Base-by-base conservation (phyloP, 805 yeast species). In the Candida jianshihensis region DNA sequence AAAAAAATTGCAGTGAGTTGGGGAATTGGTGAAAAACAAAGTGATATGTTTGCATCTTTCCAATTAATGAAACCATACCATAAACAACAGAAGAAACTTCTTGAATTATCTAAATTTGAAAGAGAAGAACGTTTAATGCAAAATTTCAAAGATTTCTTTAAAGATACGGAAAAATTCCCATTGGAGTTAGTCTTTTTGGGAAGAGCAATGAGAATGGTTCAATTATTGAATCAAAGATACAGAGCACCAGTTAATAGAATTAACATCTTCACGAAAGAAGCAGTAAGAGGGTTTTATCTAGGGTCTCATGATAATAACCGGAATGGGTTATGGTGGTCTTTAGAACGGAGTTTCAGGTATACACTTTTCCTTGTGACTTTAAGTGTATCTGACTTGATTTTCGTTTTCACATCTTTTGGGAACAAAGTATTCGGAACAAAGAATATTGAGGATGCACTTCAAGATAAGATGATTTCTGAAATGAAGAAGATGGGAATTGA, bases 241-340 rank as follows among this genome's bases (percentile, higher is more conserved):
- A 85, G 81, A 4, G 73, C 86, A 13, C 90, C 89, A 0, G 80
- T 81, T n/a, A 83, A 83, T 53, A 65, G 92, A 39, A 59, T 83
- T 45, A 78, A 76, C 39, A 51, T 79, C 20, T 62, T 83, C 36
- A 83, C 84, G 0, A 57, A 63, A 13, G 77, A 74, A 47, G 85
- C 86, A 1, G 49, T 53, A 12, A 46, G 38, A n/a, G 56, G 56
- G 3, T 51, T 20, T 25, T 53, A 51, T 24, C 25, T 53, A 14
- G 47, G 43, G n/a, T n/a, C n/a, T 25, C 36, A 44, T 14, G 18
- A 26, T 16, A n/a, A n/a, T n/a, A n/a, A n/a, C n/a, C n/a, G n/a
- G 18, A 19, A 21, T 5, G 24, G 36, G 1, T 10, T 30, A 6
- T 37, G 37, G 31, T 15, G 31, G 17, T 32, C 41, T 3, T 2